Evolutionary conservation across 345 rosid species (phyloP), one percentile per base, ranked within the genome.

Genomic region (Erodium maritimum): DNA sequence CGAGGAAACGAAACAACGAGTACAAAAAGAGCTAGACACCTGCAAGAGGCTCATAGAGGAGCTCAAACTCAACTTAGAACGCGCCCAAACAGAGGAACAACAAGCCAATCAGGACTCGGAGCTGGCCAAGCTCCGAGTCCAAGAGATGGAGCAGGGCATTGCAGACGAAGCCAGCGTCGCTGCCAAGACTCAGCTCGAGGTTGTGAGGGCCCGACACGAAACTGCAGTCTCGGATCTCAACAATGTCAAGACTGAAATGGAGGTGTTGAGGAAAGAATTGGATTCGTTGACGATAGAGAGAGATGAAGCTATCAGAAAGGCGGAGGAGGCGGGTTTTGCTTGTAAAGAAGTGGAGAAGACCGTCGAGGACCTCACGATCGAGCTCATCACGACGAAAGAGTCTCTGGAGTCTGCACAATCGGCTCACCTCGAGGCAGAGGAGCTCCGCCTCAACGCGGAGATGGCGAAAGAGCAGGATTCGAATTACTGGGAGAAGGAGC

Each of bases 51-150:
- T 79, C 19, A 76, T 84, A 21, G 98, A 91, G 71, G 95, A 84
- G 62, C 73, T 88, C 34, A 91, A 86, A 71, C 87, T 91, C 62
- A 78, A 79, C 69, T 80, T 91, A 17, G 98, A 91, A 70, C 82
- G 86, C 73, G 96, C 96, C 17, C 85, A 74, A 64, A 91, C 87
- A 1, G 98, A 91, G 71, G 98, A 88, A 69, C 79, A 73, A 52
- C 96, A 91, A 56, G 98, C 96, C 18, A 88, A 81, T 56, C 98
- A 91, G 52, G 96, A 91, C 70, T 88, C 96, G 1, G 95, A 86
- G 59, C 90, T 91, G 45, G 95, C 88, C 16, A 81, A 77, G 77
- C 80, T 91, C 52, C 81, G 98, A 69, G 88, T 86, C 57, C 87
- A 86, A 69, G 98, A 91, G 69, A 77, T 91, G 82, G 84, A 91